A percentile compares a stretch with the other conserved stretches of the same genome.
These are phyloP conservation scores for Alternaria arbusti DNA, from an alignment of 2,329 filamentous ascomycete species.

Conservation along the genomic window DNA sequence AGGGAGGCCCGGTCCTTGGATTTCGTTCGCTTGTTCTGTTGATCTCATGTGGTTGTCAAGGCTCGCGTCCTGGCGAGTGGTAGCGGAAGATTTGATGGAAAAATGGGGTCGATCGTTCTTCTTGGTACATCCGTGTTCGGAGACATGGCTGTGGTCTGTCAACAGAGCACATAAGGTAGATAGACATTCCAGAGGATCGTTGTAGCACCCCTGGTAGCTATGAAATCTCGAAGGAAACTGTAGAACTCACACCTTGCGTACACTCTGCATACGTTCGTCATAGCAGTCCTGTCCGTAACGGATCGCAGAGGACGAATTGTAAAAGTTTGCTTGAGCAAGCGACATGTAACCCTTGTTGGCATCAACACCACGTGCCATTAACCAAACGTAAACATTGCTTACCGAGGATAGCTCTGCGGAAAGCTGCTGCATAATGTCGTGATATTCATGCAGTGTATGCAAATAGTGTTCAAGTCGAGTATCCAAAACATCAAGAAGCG, in stretches of 20 bases:
- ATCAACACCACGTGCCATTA: background rate
- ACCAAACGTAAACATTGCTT: slow-evolving; percentile 24
- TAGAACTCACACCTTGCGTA: slow-evolving; percentile 53
- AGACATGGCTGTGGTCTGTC: background rate
- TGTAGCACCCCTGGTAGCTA: background rate
- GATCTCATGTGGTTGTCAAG: background rate
- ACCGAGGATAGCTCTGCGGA: slow-evolving; percentile 62
- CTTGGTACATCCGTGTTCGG: slow-evolving; percentile 15
- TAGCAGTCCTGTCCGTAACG: slow-evolving; percentile 74
- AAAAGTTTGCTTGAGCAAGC: slow-evolving; percentile 78
- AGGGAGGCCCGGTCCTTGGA: background rate
- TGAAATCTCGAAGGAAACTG: background rate
- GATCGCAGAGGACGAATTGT: slow-evolving; percentile 66
- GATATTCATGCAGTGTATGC: slow-evolving; percentile 70
- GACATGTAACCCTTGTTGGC: slow-evolving; percentile 52
- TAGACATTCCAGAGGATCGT: background rate
- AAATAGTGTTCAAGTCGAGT: slow-evolving; percentile 70
- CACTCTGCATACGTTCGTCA: slow-evolving; percentile 74
- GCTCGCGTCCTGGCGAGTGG: background rate
- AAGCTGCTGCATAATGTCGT: slow-evolving; percentile 63
- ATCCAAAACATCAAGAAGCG: slow-evolving; percentile 61
- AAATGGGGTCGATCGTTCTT: slow-evolving; percentile 7
- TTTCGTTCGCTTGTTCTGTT: background rate
- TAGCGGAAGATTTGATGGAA: background rate
- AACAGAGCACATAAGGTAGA: background rate